A percentile compares a stretch with the other conserved stretches of the same genome.
Conservation (phyloP, 2,329 filamentous ascomycete genomes). For the Colletotrichum agaves region DNA sequence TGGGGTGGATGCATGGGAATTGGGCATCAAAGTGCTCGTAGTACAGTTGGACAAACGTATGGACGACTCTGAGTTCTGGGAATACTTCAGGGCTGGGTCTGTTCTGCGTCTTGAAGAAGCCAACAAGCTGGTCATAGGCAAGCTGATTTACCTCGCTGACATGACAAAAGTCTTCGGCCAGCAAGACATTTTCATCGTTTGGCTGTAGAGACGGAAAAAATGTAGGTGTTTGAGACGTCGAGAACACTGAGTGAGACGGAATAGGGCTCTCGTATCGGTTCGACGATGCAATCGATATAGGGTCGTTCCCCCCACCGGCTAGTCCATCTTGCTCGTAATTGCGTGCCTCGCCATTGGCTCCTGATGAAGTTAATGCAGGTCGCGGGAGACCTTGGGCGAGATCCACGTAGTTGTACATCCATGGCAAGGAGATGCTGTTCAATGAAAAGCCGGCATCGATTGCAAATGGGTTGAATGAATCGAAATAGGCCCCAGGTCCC, state of each 20-base stretch:
- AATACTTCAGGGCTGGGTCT: not conserved
- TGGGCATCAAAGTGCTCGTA: not conserved
- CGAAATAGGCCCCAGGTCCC: not conserved
- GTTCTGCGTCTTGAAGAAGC: not conserved
- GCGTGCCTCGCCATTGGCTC: too few relatives aligned
- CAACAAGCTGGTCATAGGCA: not conserved
- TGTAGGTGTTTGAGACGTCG: not conserved
- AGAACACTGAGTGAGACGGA: too few relatives aligned
- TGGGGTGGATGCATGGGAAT: not conserved
- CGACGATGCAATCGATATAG: too few relatives aligned
- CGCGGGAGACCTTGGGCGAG: not conserved
- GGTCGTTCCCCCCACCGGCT: too few relatives aligned
- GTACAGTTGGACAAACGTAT: not conserved
- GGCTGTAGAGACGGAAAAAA: not conserved
- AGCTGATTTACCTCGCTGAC: not conserved
- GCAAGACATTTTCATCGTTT: not conserved
- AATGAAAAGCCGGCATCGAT: fast-evolving
- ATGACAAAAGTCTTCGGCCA: not conserved
- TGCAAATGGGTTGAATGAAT: not conserved
- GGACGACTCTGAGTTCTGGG: not conserved
- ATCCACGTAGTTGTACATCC: not conserved
- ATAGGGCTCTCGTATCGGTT: too few relatives aligned
- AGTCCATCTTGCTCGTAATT: too few relatives aligned
- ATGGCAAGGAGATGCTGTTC: not conserved
- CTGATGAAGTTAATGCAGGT: too few relatives aligned